Evolutionary conservation across 768 basidiomycete species (phyloP).

Genomic region (Tulasnella sp.): DNA sequence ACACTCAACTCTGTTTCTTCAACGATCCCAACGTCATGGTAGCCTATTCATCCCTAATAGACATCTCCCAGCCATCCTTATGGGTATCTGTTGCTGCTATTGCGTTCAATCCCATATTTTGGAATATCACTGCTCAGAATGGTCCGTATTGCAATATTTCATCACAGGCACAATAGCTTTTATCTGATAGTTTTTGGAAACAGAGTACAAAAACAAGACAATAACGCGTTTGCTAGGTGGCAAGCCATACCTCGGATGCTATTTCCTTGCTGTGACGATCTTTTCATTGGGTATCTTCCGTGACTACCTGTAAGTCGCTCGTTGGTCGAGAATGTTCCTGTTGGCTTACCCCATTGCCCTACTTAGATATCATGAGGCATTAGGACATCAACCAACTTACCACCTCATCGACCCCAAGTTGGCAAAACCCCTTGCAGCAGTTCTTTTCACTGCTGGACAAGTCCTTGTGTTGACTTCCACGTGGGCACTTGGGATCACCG

Average conservation of each 20-base stretch:
- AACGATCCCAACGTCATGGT: no score
- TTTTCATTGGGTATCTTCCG: conserved; percentile 76
- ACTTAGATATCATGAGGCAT: conserved; percentile 57
- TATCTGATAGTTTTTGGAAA: neutral
- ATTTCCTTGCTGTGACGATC: conserved; percentile 73
- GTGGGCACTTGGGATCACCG: conserved; percentile 83
- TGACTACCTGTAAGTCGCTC: conserved; percentile 45
- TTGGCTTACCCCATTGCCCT: neutral
- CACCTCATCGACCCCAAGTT: conserved; percentile 54
- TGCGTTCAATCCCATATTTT: conserved; percentile 83
- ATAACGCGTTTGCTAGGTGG: conserved; percentile 75
- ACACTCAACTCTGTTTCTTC: neutral
- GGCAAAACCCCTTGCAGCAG: conserved; percentile 44
- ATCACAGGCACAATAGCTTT: neutral
- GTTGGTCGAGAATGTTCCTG: no score
- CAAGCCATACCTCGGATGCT: conserved; percentile 62
- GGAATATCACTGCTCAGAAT: conserved; percentile 91
- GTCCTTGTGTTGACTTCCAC: conserved; percentile 79
- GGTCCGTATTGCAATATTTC: conserved; percentile 38
- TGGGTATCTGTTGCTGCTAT: conserved; percentile 55
- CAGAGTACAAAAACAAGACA: conserved; percentile 73
- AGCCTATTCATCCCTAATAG: conserved; percentile 29
- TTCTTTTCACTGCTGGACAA: conserved; percentile 59
- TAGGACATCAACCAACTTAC: conserved; percentile 59
- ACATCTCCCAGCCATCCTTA: conserved; percentile 53